Conservation (phyloP, 108 stramenopile genomes). For the Skeletonema tropicum region DNA sequence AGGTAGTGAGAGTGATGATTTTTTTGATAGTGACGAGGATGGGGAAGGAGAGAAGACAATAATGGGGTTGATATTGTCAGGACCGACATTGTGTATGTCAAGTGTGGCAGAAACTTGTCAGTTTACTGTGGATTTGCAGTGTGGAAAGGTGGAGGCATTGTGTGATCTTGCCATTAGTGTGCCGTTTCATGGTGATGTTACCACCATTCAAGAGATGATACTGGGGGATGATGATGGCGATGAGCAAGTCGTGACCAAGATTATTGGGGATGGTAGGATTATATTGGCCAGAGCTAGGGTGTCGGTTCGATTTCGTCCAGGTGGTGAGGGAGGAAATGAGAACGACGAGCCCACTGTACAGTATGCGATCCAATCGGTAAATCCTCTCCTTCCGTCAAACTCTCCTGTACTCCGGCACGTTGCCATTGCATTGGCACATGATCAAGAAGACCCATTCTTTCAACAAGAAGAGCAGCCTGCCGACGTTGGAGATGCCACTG, state of each 20-base stretch:
- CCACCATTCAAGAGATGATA: not conserved
- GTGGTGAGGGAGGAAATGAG: constrained; percentile 22
- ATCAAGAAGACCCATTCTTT: constrained; percentile 41
- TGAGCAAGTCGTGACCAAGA: not conserved
- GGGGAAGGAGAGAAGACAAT: constrained; percentile 16
- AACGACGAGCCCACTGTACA: constrained; percentile 44
- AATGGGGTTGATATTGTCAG: constrained; percentile 38
- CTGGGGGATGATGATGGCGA: not conserved
- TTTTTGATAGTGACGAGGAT: not conserved
- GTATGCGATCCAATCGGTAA: constrained; percentile 35
- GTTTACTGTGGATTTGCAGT: constrained; percentile 32
- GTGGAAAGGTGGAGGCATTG: constrained; percentile 31
- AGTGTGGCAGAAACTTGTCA: constrained; percentile 39
- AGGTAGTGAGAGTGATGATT: constrained; percentile 2
- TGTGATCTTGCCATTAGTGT: constrained; percentile 40
- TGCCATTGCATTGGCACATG: constrained; percentile 37
- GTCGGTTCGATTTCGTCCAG: constrained; percentile 41
- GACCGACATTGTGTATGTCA: constrained; percentile 39
- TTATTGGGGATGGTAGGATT: constrained; percentile 21
- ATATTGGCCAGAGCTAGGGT: constrained; percentile 35
- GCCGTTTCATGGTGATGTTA: constrained; percentile 22
- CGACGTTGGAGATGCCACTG: constrained; percentile 10
- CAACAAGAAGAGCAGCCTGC: constrained; percentile 14
- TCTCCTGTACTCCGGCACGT: constrained; percentile 19
- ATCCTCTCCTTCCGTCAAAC: constrained; percentile 11